Evolutionary conservation across 164 flowering plant genomes (phyloP).

Genomic region (Stephania cephalantha): DNA sequence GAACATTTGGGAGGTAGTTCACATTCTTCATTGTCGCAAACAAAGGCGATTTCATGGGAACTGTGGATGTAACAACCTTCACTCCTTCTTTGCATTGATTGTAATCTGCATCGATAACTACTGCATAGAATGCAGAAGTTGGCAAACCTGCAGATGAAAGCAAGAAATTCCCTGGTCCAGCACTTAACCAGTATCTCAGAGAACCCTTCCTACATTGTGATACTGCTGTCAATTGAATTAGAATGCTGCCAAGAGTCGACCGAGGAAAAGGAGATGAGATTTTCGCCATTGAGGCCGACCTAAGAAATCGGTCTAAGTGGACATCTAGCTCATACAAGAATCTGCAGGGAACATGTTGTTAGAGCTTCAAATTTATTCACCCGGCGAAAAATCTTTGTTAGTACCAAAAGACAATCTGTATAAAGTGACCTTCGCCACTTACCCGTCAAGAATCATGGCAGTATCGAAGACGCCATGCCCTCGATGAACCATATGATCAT

Average conservation of each 20-base stretch:
- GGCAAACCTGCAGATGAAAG: conserved; percentile 71
- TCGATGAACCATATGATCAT: conserved; percentile 96
- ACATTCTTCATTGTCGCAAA: conserved; percentile 88
- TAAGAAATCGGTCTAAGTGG: conserved; percentile 67
- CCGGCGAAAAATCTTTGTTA: too few species aligned
- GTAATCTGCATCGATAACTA: conserved; percentile 55
- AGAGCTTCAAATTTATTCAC: too few species aligned
- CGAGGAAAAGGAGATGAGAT: conserved; percentile 55
- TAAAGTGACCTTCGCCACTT: conserved; percentile 8
- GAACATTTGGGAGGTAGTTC: conserved; percentile 85
- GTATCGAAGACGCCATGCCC: conserved; percentile 96
- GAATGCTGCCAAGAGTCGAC: conserved; percentile 61
- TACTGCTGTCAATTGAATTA: conserved; percentile 56
- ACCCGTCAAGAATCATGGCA: conserved; percentile 71
- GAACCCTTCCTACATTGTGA: conserved; percentile 68
- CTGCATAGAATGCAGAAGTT: conserved; percentile 75
- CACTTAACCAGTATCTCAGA: conserved; percentile 76
- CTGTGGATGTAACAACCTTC: conserved; percentile 60
- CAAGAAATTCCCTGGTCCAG: conserved; percentile 86
- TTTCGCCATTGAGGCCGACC: conserved; percentile 69
- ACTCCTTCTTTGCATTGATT: conserved; percentile 71
- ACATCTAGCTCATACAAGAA: conserved; percentile 72
- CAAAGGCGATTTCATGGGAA: conserved; percentile 70
- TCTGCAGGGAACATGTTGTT: conserved; percentile 22
- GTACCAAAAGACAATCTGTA: too few species aligned